Conservation (phyloP, 768 basidiomycete species). For the Amanita phalloides region DNA sequence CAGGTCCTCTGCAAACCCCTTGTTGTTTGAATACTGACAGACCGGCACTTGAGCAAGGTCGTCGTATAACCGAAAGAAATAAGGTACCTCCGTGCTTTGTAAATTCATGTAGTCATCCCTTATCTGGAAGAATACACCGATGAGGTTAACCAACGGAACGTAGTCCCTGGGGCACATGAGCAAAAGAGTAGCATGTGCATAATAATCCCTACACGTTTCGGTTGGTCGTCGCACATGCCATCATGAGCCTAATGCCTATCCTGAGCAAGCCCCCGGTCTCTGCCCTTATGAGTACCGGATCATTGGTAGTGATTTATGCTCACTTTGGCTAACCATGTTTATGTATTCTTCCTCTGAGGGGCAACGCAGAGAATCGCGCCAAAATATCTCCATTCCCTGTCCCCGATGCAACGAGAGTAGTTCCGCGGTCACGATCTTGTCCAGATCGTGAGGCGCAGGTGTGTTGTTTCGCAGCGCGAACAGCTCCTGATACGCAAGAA, state of each 20-base stretch:
- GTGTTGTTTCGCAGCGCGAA: constrained; percentile 38
- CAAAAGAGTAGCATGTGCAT: not conserved
- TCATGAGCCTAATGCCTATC: constrained; percentile 92
- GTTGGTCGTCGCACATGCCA: constrained; percentile 71
- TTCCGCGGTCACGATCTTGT: constrained; percentile 69
- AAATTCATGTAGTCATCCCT: constrained; percentile 97
- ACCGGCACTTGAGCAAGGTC: not conserved
- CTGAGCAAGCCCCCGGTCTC: constrained; percentile 93
- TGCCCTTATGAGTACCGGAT: constrained; percentile 18
- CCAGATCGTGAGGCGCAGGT: constrained; percentile 32
- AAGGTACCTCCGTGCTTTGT: constrained; percentile 66
- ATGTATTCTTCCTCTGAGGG: constrained; percentile 95
- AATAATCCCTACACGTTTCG: constrained; percentile 35
- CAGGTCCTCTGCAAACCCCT: constrained; percentile 88
- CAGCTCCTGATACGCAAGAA: constrained; percentile 84
- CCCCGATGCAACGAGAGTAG: constrained; percentile 86
- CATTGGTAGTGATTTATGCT: not conserved
- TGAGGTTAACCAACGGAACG: constrained; percentile 85
- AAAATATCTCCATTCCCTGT: constrained; percentile 89
- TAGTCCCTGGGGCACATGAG: constrained; percentile 50
- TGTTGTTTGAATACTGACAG: constrained; percentile 67
- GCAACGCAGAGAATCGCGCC: constrained; percentile 86
- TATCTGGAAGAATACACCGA: constrained; percentile 94
- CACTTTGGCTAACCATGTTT: constrained; percentile 94
- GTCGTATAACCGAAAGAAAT: not conserved